Conservation (phyloP, 371 early-diverging fungal genomes). For the Apophysomyces ossiformis region DNA sequence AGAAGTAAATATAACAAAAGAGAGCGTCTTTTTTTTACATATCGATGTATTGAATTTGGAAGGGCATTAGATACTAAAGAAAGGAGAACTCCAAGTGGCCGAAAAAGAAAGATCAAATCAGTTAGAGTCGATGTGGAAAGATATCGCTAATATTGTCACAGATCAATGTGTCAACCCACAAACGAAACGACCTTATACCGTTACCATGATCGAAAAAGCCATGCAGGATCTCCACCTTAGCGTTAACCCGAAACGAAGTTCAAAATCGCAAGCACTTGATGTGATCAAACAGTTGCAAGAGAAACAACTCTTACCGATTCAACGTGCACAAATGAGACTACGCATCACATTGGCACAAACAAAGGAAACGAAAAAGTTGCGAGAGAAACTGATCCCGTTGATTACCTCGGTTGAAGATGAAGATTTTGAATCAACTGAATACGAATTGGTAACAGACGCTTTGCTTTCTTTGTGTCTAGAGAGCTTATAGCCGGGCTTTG, state of each 20-base stretch:
- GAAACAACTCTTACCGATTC: slow-evolving; percentile 87
- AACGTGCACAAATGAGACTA: slow-evolving; percentile 92
- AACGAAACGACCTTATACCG: slow-evolving; percentile 94
- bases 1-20: slow-evolving; percentile 60
- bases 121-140: slow-evolving; percentile 79
- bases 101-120: slow-evolving; percentile 93
- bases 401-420: slow-evolving; percentile 88
- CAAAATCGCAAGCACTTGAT: slow-evolving; percentile 90
- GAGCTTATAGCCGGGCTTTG: background rate
- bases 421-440: slow-evolving; percentile 74
- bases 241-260: slow-evolving; percentile 84
- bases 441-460: slow-evolving; percentile 71
- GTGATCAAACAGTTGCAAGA: slow-evolving; percentile 92
- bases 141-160: slow-evolving; percentile 93
- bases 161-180: slow-evolving; percentile 95
- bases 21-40: background rate
- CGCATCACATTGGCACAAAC: slow-evolving; percentile 71
- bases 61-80: slow-evolving; percentile 75
- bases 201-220: slow-evolving; percentile 97
- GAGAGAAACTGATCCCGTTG: slow-evolving; percentile 75
- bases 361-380: slow-evolving; percentile 88
- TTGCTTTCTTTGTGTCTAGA: background rate
- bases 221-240: slow-evolving; percentile 92
- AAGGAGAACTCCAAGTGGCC: slow-evolving; percentile 96
- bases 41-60: too few relatives aligned